Base-by-base conservation (phyloP, 345 rosid species). In the Rhodamnia argentea region DNA sequence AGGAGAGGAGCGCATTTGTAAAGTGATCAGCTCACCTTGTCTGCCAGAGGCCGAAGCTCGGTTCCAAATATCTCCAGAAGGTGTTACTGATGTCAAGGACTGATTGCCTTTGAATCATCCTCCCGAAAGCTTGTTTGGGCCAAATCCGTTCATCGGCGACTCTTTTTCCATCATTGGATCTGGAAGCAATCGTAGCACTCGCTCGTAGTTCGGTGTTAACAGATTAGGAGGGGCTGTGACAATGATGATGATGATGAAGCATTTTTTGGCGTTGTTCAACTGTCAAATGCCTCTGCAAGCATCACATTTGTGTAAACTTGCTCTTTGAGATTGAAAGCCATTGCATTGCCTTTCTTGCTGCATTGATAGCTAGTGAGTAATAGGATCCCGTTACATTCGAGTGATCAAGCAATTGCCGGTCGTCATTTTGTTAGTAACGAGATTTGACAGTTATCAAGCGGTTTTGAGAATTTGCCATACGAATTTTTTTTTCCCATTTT, bases 21-120 rank as follows among this genome's bases (percentile, higher is more conserved):
- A 97, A 91, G 98, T 97, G 84, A 95, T 97, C 88, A 96, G 99
- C 89, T 97, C 99, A 18, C 99, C 98, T 83, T 97, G 99, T 86
- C 88, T 95, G 89, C 94, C 98, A 0, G 99, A 97, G 90, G 99
- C 98, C 0, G 98, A 97, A 88, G 99, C 99, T 55, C 91, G 98
- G 47, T 97, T 97, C 90, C 99, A 97, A 88, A 91, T 97, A 86
- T 91, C 96, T 42, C 55, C 94, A 22, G 99, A 95, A 86, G 99
- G 99, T 83, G 99, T 97, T 59, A 90, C 91, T 85, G 99, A 96
- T 88, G 95, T 92, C 84, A 96, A 96, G 87, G 99, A 96, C 52
- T 95, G 94, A 94, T 83, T 59, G 81, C 70, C 44, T 27, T 32
- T 59, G 14, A 40, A 82, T n/a, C 13, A 0, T 82, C 54, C 47